Evolutionary conservation across 1,284 basidiomycete genomes (phyloP), one percentile per base, ranked within the genome.

Genomic region (Sphagnurus paluster): DNA sequence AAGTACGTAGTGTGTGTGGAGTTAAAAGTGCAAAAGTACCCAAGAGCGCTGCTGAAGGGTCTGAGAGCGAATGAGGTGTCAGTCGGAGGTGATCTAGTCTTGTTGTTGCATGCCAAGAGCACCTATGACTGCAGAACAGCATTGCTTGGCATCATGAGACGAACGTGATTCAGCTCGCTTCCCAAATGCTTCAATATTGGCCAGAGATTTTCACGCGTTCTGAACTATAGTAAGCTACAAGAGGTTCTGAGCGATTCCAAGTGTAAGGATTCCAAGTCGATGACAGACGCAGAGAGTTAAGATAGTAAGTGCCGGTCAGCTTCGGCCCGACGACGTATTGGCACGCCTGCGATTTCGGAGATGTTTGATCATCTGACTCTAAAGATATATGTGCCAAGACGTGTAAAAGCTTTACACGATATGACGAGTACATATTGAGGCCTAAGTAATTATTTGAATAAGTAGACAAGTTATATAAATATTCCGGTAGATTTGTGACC

Each of bases 41-140:
- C 14, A 17, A 25, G 5, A 30, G 17, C 42, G 26, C 36, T 7
- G 24, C 28, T 30, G 41, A 37, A 38, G 17, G 39, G 16, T 16
- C n/a, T 5, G n/a, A n/a, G n/a, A n/a, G n/a, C 11, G 36, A 13
- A 29, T 16, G 13, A 26, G 28, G 28, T 43, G 45, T 47, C 41
- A 50, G 23, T 41, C 44, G 17, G 4, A 37, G n/a, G 29, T 11
- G 42, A n/a, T 32, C 26, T 17, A 9, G 19, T 10, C 33, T 44
- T 45, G 39, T 28, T 30, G 25, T 36, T 28, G 24, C 14, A 21
- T 39, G 46, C 39, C 50, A 46, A 47, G 41, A 16, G 25, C 24
- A 24, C 38, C n/a, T 39, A 23, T 26, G 38, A 29, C 24, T 26
- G 13, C 20, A 11, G 24, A 9, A 16, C 25, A 28, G 38, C 6